Evolutionary conservation across 495 filamentous ascomycete genomes (phyloP), one percentile per base, ranked within the genome.

Genomic region (Penicillium cinerascens): DNA sequence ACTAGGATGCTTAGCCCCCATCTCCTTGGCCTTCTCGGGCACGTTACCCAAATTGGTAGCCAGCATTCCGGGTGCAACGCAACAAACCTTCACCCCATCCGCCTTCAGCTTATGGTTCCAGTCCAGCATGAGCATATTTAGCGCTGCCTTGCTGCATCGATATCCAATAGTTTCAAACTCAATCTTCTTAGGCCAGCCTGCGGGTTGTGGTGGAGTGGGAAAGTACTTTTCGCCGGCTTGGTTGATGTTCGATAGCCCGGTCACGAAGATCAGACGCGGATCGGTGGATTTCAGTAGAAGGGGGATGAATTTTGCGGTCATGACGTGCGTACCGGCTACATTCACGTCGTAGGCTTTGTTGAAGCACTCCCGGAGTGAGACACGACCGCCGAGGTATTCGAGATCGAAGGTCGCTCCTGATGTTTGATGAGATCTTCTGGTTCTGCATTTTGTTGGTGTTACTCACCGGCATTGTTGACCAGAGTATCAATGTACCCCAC

Each of bases 211-310:
- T 42, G 36, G 22, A 17, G 40, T 55, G 18, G 55, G 50, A 17
- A 69, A 55, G 22, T 42, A 65, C 47, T 49, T 10, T 47, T 63
- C 27, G 54, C 52, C 50, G 51, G 63, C 36, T 53, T 51, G n/a
- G 51, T 63, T 49, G 10, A 50, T 23, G 20, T 59, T 11, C 54
- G 57, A 50, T 35, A 75, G 47, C 47, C 75, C 65, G 49, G 69
- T 46, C n/a, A 78, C 65, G 49, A 78, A 82, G 29, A 82, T 55
- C 11, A 83, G 64, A 8, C 78, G 71, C 0, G 78, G 77, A 25
- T 75, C 60, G 4, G 44, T 10, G 0, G 77, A 80, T 26, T 71
- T 69, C 37, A 83, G 64, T 0, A 83, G 67, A 0, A 83, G 67
- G 0, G 80, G 78, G 17, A 75, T 64, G 65, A 77, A 73, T 0